Evolutionary conservation across 257 asterid species (phyloP), one percentile per base, ranked within the genome.

Genomic region (Catharanthus roseus): DNA sequence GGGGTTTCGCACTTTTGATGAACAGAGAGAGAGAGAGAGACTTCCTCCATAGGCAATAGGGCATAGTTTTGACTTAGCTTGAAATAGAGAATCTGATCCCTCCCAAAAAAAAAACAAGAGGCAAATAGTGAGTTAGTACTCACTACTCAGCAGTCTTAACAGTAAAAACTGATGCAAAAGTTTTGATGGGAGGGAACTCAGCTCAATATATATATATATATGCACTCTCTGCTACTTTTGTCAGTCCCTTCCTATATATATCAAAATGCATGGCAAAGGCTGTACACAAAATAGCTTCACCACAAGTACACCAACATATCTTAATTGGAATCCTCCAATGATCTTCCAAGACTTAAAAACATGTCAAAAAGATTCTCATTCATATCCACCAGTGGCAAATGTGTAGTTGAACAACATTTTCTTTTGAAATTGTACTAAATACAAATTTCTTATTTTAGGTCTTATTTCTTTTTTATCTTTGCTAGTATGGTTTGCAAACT

Each of bases 21-120:
- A 58, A 1, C 23, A 56, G 26, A 4, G 28, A 3, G 1, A 8
- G 42, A 38, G 42, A n/a, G n/a, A n/a, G n/a, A n/a, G n/a, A n/a
- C 65, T 58, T 58, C 10, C 65, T 61, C 36, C 45, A 33, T 39
- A 18, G n/a, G n/a, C n/a, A n/a, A n/a, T n/a, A n/a, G n/a, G n/a
- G n/a, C n/a, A n/a, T n/a, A n/a, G 28, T 26, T 61, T 61, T 61
- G 67, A 61, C 67, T 61, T 61, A 34, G 45, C 45, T 61, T 18
- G 45, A 61, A 61, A 61, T 34, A 19, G 67, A 19, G 67, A 61
- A 61, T 61, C 67, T 33, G 67, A 61, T 61, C 67, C 67, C 67
- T 33, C 67, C n/a, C n/a, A n/a, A n/a, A n/a, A n/a, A n/a, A n/a
- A 19, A 36, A 34, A 34, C 42, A 36, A 61, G 45, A 16, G 33